A percentile compares a stretch with the other conserved stretches of the same genome.
These are phyloP conservation scores for Vitis rotundifolia DNA, from an alignment of 164 flowering plant genomes.

Conservation along the genomic window DNA sequence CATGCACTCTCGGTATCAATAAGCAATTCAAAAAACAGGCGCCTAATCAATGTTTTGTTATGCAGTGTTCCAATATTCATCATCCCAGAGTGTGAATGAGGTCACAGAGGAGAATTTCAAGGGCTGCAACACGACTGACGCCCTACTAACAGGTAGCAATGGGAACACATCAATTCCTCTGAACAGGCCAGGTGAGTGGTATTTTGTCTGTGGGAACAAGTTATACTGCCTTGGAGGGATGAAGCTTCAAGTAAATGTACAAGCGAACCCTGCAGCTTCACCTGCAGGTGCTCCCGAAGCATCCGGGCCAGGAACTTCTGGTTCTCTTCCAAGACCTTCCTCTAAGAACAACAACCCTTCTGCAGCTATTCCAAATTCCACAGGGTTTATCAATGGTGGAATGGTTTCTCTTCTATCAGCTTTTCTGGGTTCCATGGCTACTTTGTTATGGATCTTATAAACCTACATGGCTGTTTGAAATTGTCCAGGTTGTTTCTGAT, in stretches of 20 bases:
- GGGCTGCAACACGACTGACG: constrained; percentile 43
- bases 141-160: constrained; percentile 19
- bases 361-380: constrained; percentile 24
- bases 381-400: constrained; percentile 15
- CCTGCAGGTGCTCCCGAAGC: constrained; percentile 38
- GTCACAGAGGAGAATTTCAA: constrained; percentile 33
- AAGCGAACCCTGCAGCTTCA: constrained; percentile 25
- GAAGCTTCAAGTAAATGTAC: constrained; percentile 50
- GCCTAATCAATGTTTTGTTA: not conserved
- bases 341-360: constrained; percentile 36
- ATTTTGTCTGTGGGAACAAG: constrained; percentile 49
- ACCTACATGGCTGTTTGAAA: no score
- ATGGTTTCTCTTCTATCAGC: constrained; percentile 11
- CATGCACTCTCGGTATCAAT: no score
- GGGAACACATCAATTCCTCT: constrained; percentile 55
- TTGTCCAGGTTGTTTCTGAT: no score
- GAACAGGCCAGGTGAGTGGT: constrained; percentile 39
- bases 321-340: constrained; percentile 25
- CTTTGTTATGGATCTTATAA: constrained; percentile 5
- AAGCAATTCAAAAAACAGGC: no score
- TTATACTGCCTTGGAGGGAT: constrained; percentile 63
- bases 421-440: constrained; percentile 16
- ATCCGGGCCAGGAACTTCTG: constrained; percentile 9
- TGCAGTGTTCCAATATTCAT: constrained; percentile 73
- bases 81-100: constrained; percentile 46